Base-by-base conservation (phyloP, 495 filamentous ascomycete genomes). In the Penicillium herquei region DNA sequence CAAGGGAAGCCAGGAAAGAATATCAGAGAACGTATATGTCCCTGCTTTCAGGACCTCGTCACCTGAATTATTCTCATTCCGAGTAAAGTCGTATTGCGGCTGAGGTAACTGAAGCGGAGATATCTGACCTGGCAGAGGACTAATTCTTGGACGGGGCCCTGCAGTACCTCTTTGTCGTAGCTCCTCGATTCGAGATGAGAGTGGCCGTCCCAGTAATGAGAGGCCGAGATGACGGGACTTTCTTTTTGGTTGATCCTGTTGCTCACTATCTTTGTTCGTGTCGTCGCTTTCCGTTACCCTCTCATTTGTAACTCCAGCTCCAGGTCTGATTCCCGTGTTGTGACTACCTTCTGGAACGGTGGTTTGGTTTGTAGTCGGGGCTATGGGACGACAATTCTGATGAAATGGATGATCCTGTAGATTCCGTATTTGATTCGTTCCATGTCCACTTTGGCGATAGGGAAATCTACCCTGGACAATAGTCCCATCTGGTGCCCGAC, bases 351-450 rank as follows among this genome's bases (percentile, higher is more conserved):
- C 21, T 26, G 21, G 21, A 4, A 2, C 21, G 4, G 21, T 26
- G 4, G 21, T 26, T 26, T 26, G 21, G 4, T 26, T 4, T 26
- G 21, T 49, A 46, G 0, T 10, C 5, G 33, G 1, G 8, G 68
- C 64, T 32, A 57, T 7, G 13, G 69, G 55, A 30, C 70, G 58
- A 35, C 43, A 59, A 49, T 51, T 52, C 31, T 52, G 62, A 52
- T 73, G 69, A 39, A 76, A 77, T 3, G 70, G 69, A 42, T 77
- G 73, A 13, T 70, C 63, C 3, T 75, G 57, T 33, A 74, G 44
- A 33, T 57, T 50, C 26, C 64, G 63, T 16, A 52, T 55, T 6
- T 63, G 39, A 40, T 63, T 61, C 49, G 61, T 62, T 1, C 71
- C 71, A 64, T 77, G 72, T 0, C 70, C 72, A 59, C 74, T 77